A percentile compares a stretch with the other conserved stretches of the same genome.
phyloP scores from a whole-genome alignment of 2,329 filamentous ascomycete genomes.

The Clonostachys rosea region DNA sequence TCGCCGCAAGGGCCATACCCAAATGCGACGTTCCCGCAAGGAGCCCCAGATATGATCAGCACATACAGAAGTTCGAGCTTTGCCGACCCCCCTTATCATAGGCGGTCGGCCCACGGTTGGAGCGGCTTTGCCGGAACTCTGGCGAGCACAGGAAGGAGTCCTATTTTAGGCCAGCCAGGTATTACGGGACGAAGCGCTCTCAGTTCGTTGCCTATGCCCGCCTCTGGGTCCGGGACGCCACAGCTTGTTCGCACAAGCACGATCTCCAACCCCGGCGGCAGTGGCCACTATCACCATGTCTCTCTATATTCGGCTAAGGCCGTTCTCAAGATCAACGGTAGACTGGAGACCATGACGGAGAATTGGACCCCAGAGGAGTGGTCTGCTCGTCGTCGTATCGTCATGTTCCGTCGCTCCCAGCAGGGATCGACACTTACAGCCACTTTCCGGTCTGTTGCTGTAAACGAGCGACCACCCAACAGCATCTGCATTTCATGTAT shows the following conservation, averaged over 20 bases:
- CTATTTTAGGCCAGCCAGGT: constrained; percentile 33
- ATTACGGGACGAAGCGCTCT: constrained; percentile 27
- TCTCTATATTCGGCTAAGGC: constrained; percentile 82
- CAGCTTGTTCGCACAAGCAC: constrained; percentile 54
- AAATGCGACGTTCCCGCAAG: constrained; percentile 28
- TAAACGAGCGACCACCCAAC: constrained; percentile 74
- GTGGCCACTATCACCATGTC: constrained; percentile 67
- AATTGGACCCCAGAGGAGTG: constrained; percentile 82
- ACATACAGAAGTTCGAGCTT: constrained; percentile 50
- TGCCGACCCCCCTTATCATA: constrained; percentile 41
- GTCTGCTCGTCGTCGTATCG: constrained; percentile 73
- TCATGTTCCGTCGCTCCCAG: constrained; percentile 83
- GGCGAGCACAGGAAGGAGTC: constrained; percentile 33
- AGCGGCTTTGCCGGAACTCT: constrained; percentile 34
- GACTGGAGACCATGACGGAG: constrained; percentile 78
- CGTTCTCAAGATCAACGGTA: constrained; percentile 76
- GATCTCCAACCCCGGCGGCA: constrained; percentile 28
- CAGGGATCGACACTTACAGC: constrained; percentile 76
- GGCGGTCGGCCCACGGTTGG: constrained; percentile 29
- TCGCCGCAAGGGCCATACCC: constrained; percentile 33
- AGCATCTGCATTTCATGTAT: constrained; percentile 97
- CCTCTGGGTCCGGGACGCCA: constrained; percentile 21
- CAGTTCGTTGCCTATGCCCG: too few relatives aligned
- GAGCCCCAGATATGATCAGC: constrained; percentile 48
- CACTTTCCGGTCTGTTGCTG: constrained; percentile 73